Conservation (phyloP, 2,329 filamentous ascomycete genomes). For the Curvularia sp. region DNA sequence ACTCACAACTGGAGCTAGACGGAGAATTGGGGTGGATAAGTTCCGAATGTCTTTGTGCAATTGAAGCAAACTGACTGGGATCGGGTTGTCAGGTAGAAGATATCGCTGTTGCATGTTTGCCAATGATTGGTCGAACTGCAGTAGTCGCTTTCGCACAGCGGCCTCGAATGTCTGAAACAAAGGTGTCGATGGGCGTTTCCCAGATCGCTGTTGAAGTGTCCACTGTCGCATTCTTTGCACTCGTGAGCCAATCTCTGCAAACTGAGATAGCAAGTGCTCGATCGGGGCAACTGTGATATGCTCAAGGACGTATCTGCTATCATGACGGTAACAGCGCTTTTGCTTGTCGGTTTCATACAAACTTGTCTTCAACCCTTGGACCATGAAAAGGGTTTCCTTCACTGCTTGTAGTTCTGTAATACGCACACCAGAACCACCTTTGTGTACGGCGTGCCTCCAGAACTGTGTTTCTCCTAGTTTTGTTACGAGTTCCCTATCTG, state of each 20-base stretch:
- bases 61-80: conserved; percentile 70
- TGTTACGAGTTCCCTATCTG: conserved; percentile 41
- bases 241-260: conserved; percentile 58
- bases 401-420: conserved; percentile 76
- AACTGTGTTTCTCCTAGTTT: conserved; percentile 56
- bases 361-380: conserved; percentile 77
- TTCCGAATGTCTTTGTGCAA: conserved; percentile 65
- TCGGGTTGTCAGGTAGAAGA: conserved; percentile 60
- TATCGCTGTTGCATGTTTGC: conserved; percentile 67
- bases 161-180: conserved; percentile 74
- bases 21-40: conserved; percentile 62
- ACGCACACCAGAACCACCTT: conserved; percentile 27
- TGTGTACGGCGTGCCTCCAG: conserved; percentile 48
- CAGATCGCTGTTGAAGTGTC: conserved; percentile 29
- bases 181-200: conserved; percentile 42
- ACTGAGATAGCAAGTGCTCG: conserved; percentile 51
- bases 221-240: conserved; percentile 60
- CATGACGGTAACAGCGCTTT: conserved; percentile 40
- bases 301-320: conserved; percentile 50
- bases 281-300: conserved; percentile 47
- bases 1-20: conserved; percentile 67
- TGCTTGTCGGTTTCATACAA: conserved; percentile 62
- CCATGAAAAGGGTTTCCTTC: conserved; percentile 84
- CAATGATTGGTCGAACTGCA: conserved; percentile 65
- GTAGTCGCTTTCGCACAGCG: conserved; percentile 64